phyloP scores from a whole-genome alignment of 441 rosid genomes.

The Geranium incanum region DNA sequence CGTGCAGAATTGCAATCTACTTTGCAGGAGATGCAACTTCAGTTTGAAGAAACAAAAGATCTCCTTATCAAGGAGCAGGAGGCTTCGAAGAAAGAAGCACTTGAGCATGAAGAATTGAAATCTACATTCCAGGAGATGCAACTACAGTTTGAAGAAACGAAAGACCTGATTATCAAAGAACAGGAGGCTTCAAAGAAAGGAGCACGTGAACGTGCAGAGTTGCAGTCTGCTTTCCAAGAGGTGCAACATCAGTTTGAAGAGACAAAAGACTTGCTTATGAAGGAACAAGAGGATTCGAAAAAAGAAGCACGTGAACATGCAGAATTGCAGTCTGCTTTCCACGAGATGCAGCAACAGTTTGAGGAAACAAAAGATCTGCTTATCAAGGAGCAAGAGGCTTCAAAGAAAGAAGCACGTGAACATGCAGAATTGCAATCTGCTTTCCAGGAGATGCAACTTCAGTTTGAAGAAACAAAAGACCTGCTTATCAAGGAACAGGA shows the following conservation, averaged over 20 bases:
- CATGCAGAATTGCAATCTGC: conserved; percentile 57
- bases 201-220: conserved; percentile 46
- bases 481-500: conserved; percentile 64
- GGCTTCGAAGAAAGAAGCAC: conserved; percentile 40
- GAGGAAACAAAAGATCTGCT: conserved; percentile 76
- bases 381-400: conserved; percentile 65
- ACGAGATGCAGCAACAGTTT: conserved; percentile 36
- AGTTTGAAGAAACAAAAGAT: conserved; percentile 74
- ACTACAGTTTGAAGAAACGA: conserved; percentile 68
- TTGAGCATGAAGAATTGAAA: conserved; percentile 59
- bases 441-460: conserved; percentile 57
- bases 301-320: conserved; percentile 4
- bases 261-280: conserved; percentile 61
- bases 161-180: conserved; percentile 64
- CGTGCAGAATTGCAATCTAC: conserved; percentile 56
- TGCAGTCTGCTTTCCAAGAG: conserved; percentile 62
- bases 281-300: conserved; percentile 71
- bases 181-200: conserved; percentile 53
- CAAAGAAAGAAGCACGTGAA: conserved; percentile 41
- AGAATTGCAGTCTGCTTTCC: conserved; percentile 1
- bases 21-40: conserved; percentile 56
- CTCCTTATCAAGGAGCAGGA: conserved; percentile 65
- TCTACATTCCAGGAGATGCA: conserved; percentile 59
- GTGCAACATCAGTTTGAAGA: conserved; percentile 62
- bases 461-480: conserved; percentile 74